Percentiles rank a stretch among this genome's conserved stretches.
These are phyloP conservation scores for Rhipidocladum racemiflorum DNA, from an alignment of 176 grass and related monocot genomes.

Conservation along the genomic window DNA sequence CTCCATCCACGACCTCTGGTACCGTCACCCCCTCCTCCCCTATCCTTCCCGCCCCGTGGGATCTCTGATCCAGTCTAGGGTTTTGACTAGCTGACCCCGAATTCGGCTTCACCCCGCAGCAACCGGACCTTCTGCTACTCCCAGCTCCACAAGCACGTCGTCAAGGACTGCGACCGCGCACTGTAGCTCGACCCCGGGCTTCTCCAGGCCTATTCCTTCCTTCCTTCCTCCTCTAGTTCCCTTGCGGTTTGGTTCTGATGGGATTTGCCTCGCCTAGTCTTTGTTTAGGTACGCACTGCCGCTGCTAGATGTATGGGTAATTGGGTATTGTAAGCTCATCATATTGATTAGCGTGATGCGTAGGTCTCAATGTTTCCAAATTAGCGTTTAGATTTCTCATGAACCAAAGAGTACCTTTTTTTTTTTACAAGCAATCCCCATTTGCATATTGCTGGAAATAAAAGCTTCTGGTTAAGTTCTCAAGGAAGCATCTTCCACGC, in stretches of 20 bases:
- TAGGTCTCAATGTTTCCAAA: background rate
- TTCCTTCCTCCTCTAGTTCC: background rate
- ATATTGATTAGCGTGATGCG: background rate
- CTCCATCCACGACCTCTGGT: conserved; percentile 97
- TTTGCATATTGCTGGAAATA: background rate
- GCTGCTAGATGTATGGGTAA: background rate
- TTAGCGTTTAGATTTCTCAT: background rate
- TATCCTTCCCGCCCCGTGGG: conserved; percentile 8
- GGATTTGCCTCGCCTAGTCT: background rate
- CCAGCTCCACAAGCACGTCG: conserved; percentile 92
- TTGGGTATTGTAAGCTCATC: background rate
- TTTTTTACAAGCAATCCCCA: background rate
- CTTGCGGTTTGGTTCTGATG: background rate
- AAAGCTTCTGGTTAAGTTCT: background rate
- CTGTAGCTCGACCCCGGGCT: conserved; percentile 56
- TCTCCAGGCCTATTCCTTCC: conserved; percentile 84
- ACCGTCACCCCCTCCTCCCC: background rate
- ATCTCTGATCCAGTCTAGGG: conserved; percentile 23
- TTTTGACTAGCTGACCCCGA: background rate
- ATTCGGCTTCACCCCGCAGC: conserved; percentile 45
- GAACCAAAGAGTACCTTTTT: conserved; percentile 2
- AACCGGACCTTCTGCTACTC: conserved; percentile 97
- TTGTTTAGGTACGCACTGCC: background rate
- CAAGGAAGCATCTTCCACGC: background rate
- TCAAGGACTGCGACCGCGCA: conserved; percentile 93